phyloP scores from a whole-genome alignment of 306 rosid species.

The Trifolium subterraneum region DNA sequence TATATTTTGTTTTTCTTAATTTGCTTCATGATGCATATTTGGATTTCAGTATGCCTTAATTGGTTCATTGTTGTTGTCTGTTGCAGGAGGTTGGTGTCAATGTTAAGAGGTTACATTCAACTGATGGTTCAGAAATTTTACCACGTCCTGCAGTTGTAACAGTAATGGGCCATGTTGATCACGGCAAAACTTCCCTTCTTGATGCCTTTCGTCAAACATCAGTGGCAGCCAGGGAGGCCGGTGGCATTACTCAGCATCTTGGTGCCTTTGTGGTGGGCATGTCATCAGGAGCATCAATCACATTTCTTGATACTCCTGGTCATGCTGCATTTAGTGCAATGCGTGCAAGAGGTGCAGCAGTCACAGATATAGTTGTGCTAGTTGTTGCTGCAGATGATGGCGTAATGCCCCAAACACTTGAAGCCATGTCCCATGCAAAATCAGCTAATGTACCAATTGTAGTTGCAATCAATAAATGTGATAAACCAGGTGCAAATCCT shows the following conservation, averaged over 20 bases:
- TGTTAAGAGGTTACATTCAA: constrained; percentile 79
- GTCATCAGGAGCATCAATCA: constrained; percentile 89
- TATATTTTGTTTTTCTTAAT: constrained; percentile 7
- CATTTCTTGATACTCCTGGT: constrained; percentile 98
- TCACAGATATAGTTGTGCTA: constrained; percentile 88
- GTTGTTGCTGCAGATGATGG: constrained; percentile 99
- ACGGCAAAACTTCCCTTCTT: constrained; percentile 94
- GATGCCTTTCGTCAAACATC: constrained; percentile 95
- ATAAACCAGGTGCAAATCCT: constrained; percentile 93
- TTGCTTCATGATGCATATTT: constrained; percentile 31
- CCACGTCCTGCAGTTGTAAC: constrained; percentile 91
- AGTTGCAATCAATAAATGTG: constrained; percentile 96
- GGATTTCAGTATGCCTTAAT: constrained; percentile 20
- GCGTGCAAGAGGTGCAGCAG: constrained; percentile 98
- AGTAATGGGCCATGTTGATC: constrained; percentile 99
- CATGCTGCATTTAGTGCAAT: constrained; percentile 99
- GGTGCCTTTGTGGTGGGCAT: constrained; percentile 94
- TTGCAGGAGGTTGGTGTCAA: constrained; percentile 84
- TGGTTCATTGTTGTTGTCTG: constrained; percentile 45
- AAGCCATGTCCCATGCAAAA: constrained; percentile 92
- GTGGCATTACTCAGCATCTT: constrained; percentile 96
- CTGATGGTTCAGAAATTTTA: constrained; percentile 69
- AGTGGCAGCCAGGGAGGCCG: constrained; percentile 94
- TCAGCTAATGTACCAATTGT: constrained; percentile 91
- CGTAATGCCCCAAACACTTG: constrained; percentile 97